Percentiles rank a stretch among this genome's conserved stretches.
These are phyloP conservation scores for Melastoma malabathricum DNA, from an alignment of 345 rosid species.

Conservation along the genomic window DNA sequence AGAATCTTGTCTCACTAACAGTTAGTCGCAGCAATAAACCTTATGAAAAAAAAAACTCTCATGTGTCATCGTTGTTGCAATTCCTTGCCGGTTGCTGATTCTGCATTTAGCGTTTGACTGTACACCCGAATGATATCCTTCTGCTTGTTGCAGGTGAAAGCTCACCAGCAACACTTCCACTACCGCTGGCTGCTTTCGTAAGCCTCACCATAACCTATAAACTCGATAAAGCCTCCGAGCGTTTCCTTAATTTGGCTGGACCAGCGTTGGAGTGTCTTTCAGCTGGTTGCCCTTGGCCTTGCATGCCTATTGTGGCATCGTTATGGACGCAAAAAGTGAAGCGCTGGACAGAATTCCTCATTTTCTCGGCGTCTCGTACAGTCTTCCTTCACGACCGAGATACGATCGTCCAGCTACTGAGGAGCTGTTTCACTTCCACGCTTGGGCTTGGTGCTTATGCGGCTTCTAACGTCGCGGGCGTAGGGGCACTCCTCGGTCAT, in stretches of 20 bases:
- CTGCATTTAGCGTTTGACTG: not conserved
- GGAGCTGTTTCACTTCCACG: slow-evolving; percentile 76
- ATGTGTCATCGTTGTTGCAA: too few species aligned
- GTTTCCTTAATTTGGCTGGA: slow-evolving; percentile 72
- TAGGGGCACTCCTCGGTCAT: slow-evolving; percentile 94
- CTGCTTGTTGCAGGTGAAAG: slow-evolving; percentile 41
- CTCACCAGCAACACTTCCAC: slow-evolving; percentile 77
- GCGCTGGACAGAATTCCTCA: slow-evolving; percentile 92
- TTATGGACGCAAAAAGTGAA: slow-evolving; percentile 95
- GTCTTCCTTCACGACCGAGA: slow-evolving; percentile 82
- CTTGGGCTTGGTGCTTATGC: slow-evolving; percentile 52
- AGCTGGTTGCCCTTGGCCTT: slow-evolving; percentile 98
- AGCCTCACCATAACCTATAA: slow-evolving; percentile 94
- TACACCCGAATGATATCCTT: not conserved
- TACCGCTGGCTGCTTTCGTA: slow-evolving; percentile 90
- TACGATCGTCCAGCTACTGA: slow-evolving; percentile 80
- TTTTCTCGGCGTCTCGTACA: slow-evolving; percentile 90
- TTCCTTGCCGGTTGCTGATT: too few species aligned
- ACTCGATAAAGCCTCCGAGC: slow-evolving; percentile 71
- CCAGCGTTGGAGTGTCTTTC: slow-evolving; percentile 84
- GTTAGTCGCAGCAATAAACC: too few species aligned
- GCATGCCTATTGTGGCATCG: slow-evolving; percentile 89
- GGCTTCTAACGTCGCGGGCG: slow-evolving; percentile 55
- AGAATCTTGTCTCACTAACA: too few species aligned
- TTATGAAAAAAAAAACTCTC: too few species aligned